Base-by-base conservation (phyloP, 2,329 filamentous ascomycete genomes). In the Scedosporium minutisporum region DNA sequence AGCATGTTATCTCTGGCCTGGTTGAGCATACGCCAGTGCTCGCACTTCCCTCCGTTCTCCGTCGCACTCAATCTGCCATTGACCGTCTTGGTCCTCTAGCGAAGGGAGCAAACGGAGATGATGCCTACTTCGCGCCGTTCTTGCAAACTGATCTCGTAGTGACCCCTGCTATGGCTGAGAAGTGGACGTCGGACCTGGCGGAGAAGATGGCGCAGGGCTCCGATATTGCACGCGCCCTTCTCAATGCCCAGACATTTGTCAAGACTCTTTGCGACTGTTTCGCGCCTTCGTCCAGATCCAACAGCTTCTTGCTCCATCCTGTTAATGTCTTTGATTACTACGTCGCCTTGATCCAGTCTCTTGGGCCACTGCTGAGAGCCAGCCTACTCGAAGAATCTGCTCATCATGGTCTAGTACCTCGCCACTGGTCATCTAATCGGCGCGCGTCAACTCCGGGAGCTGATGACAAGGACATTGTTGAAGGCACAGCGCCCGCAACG, bases 321-420 rank as follows among this genome's bases (percentile, higher is more conserved):
- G 83, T 96, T 67, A 96, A 96, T 70, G 82, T 96, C 23, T 91
- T 87, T 38, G 93, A 97, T 72, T 87, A 91, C 71, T 96, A 96
- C 71, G 79, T 85, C 55, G 76, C 80, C n/a, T 77, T 97, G 44
- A 82, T 96, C 25, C 83, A 85, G 65, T 86, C 86, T 27, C 81
- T 97, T 41, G 92, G 91, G 3, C 86, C 87, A 25, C 77, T 99
- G 16, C 82, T 97, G 66, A 84, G 89, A 51, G 87, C 88, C 61
- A 89, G 91, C 64, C 81, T 96, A n/a, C 88, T 87, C 73, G 93
- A 99, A 73, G 90, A 96, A 66, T 89, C 93, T 42, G 78, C 87
- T 0, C 78, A 97, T 55, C 83, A 89, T 66, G 87, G 85, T 60
- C 80, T 84, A 61, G 87, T 96, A 58, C 91, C 93, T 1, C 81